Conservation (phyloP, 2,329 filamentous ascomycete species). For the Bertia moriformis region DNA sequence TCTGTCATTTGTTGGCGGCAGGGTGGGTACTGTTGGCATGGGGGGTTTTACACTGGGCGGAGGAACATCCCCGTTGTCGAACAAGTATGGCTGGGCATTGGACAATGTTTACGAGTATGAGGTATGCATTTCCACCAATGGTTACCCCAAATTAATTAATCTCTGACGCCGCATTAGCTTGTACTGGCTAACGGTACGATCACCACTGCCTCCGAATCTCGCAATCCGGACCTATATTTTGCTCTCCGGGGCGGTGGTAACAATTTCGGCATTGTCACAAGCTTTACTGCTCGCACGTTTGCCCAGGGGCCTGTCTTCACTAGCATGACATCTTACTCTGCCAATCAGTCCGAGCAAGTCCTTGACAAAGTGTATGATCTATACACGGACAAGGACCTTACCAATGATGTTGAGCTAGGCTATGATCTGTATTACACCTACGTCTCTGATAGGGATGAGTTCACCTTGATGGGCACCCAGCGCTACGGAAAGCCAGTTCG, state of each 20-base stretch:
- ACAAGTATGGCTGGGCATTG: constrained; percentile 9
- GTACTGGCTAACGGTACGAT: background rate
- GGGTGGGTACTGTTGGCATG: constrained; percentile 4
- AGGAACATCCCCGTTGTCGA: constrained; percentile 16
- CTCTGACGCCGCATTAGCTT: background rate
- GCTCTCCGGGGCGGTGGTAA: background rate
- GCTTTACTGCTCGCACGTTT: background rate
- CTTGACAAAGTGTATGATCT: background rate
- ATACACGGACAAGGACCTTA: background rate
- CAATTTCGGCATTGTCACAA: background rate
- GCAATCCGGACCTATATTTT: background rate
- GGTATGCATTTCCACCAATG: constrained; percentile 1
- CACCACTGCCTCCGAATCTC: background rate
- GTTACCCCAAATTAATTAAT: background rate
- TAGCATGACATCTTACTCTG: background rate
- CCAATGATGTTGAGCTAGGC: background rate
- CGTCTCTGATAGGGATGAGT: background rate
- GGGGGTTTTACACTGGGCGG: constrained; percentile 6
- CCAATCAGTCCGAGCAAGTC: background rate
- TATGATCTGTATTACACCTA: background rate
- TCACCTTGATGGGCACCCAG: background rate
- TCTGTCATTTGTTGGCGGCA: constrained; percentile 4
- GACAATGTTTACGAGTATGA: constrained; percentile 9
- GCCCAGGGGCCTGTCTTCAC: background rate
- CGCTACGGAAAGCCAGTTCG: background rate